Evolutionary conservation across 2,329 filamentous ascomycete genomes (phyloP).

Genomic region (Delphinella strobiligena): DNA sequence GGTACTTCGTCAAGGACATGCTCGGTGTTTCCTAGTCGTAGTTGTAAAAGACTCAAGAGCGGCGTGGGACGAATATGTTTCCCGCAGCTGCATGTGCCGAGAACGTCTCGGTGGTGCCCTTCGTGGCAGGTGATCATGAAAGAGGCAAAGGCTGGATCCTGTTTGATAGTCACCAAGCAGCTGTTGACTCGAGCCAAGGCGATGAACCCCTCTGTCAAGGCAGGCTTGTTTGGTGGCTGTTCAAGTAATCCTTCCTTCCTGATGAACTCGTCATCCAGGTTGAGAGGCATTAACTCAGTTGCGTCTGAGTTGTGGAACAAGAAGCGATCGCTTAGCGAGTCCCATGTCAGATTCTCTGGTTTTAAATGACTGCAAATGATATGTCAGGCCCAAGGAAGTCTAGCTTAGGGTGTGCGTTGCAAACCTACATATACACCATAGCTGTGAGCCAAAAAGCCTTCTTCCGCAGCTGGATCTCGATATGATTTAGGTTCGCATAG

Average conservation of each 20-base stretch:
- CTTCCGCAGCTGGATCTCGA: constrained; percentile 1
- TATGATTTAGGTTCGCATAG: neutral
- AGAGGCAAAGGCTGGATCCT: neutral
- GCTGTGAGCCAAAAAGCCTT: constrained; percentile 3
- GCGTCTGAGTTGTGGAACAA: neutral
- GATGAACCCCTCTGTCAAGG: neutral
- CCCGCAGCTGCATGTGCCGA: neutral
- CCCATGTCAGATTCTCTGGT: neutral
- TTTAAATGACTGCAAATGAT: neutral
- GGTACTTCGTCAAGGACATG: neutral
- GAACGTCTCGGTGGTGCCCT: neutral
- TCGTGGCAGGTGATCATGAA: neutral
- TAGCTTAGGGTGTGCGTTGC: too few relatives aligned
- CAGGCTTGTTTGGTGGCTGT: neutral
- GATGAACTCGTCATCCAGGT: constrained; percentile 1
- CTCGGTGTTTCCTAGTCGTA: neutral
- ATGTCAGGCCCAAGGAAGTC: neutral
- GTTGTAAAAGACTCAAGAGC: neutral
- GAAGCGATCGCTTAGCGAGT: constrained; percentile 1
- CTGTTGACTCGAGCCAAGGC: neutral
- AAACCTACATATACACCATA: neutral
- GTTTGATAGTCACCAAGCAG: neutral
- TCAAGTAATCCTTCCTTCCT: neutral
- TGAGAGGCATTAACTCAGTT: neutral
- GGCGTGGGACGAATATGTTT: neutral